These are phyloP conservation scores for Abrus pulchellus DNA, from an alignment of 306 rosid genomes.

Conservation along the genomic window DNA sequence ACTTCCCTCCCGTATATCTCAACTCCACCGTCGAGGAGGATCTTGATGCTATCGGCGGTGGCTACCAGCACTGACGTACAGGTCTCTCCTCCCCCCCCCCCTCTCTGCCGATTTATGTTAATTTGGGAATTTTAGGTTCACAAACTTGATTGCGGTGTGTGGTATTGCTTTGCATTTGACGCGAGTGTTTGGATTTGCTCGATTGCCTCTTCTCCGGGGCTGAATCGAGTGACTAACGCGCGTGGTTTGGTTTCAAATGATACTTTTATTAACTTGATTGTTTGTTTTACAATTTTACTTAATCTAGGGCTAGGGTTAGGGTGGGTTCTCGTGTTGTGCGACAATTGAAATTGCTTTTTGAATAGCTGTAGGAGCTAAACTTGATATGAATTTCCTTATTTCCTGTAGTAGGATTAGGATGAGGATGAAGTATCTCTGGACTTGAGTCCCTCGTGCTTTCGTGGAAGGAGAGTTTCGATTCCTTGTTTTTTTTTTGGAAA, in stretches of 20 bases:
- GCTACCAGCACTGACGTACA: conserved; percentile 60
- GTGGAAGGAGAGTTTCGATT: too few relatives aligned
- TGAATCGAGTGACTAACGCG: too few relatives aligned
- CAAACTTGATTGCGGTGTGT: conserved; percentile 16
- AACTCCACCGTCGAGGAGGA: conserved; percentile 71
- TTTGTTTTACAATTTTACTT: not conserved
- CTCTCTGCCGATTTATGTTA: too few relatives aligned
- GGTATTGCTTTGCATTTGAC: conserved; percentile 1
- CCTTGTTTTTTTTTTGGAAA: too few relatives aligned
- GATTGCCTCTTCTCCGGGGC: too few relatives aligned
- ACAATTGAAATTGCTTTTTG: conserved; percentile 2
- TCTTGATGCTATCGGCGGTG: conserved; percentile 75
- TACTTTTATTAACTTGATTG: too few relatives aligned
- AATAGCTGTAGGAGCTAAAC: not conserved
- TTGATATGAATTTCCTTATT: not conserved
- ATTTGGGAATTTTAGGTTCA: conserved; percentile 29
- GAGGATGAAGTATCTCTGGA: not conserved
- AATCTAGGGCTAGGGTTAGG: not conserved
- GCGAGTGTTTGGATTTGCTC: not conserved
- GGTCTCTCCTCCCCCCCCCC: not conserved
- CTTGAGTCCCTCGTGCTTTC: too few relatives aligned
- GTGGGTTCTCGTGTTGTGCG: not conserved
- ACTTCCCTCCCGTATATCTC: conserved; percentile 82
- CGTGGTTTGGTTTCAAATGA: not conserved
- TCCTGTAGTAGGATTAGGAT: not conserved